phyloP scores from a whole-genome alignment of 139 green algal genomes.

The Yamagishiella unicocca region DNA sequence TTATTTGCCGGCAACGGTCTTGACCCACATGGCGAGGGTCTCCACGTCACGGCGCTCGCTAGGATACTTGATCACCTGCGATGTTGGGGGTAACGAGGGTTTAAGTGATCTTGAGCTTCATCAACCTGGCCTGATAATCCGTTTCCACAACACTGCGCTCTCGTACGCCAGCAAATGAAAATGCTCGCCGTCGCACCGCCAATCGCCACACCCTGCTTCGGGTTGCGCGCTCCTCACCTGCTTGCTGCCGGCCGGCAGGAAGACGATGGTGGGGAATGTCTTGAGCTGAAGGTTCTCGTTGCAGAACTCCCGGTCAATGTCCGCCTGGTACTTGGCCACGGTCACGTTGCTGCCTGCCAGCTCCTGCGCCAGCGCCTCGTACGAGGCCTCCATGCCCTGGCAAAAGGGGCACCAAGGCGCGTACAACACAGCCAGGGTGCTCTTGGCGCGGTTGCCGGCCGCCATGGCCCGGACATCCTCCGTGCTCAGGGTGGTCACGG shows the following conservation, averaged over 20 bases:
- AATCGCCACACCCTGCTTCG: no score
- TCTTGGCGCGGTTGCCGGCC: constrained; percentile 70
- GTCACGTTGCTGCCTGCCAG: constrained; percentile 69
- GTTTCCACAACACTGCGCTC: no score
- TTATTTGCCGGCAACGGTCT: constrained; percentile 68
- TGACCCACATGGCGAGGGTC: constrained; percentile 89
- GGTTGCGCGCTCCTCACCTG: no score
- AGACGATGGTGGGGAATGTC: constrained; percentile 94
- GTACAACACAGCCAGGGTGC: constrained; percentile 93
- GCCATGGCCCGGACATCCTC: constrained; percentile 72
- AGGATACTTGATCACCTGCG: constrained; percentile 85
- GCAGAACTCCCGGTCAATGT: constrained; percentile 87
- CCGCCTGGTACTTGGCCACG: constrained; percentile 73
- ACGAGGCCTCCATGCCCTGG: constrained; percentile 86
- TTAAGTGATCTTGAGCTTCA: no score
- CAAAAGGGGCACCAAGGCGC: constrained; percentile 97
- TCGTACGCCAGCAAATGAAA: no score
- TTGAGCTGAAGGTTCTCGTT: constrained; percentile 81
- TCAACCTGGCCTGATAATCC: no score
- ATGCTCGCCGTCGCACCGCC: no score
- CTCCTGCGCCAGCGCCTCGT: constrained; percentile 76
- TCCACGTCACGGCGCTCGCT: constrained; percentile 86
- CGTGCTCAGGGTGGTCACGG: constrained; percentile 72
- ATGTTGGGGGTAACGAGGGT: no score
- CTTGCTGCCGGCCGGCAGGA: constrained; percentile 75